Base-by-base conservation (phyloP, 129 eudicot species). In the Scalesia atractyloides region DNA sequence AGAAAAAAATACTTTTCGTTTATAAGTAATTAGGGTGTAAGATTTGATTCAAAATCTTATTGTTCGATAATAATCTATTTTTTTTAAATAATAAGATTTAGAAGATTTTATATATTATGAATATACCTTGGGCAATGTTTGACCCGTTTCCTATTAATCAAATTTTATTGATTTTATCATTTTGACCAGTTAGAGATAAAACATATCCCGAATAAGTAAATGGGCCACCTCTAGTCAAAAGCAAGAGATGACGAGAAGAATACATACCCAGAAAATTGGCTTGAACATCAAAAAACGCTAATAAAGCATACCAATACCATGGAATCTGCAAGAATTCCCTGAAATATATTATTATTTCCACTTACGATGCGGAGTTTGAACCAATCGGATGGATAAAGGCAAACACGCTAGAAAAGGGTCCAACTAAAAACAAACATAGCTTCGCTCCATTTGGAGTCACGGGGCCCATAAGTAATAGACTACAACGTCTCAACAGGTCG, bases 251-350 rank as follows among this genome's bases (percentile, higher is more conserved):
- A 9, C n/a, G 79, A 39, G 58, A 75, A 41, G 73, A 66, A 75
- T 36, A 70, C 91, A 80, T 80, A 92, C 95, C 79, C 64, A 92
- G 86, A 82, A 76, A 92, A 73, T 82, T 89, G 59, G 95, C 95
- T 19, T 92, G 98, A 68, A 89, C 96, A 80, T 92, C 98, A 57
- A 87, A 80, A 81, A 89, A 87, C 53, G 86, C 92, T 66, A 92
- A 76, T 56, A 82, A 76, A 18, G 83, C 84, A 73, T 73, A 80
- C 83, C 75, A 80, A 73, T 80, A 73, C 83, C 83, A 80, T 4
- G 76, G 66, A 50, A 73, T 69, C 83, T 73, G 80, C 71, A 60
- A 79, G 51, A 59, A 8, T 14, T n/a, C 14, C 5, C 9, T 41
- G 64, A 4, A 5, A 68, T 39, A 26, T 46, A 46, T 41, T 7